These are phyloP conservation scores for Microthyrium microscopicum DNA, from an alignment of 2,329 filamentous ascomycete genomes.

Conservation along the genomic window DNA sequence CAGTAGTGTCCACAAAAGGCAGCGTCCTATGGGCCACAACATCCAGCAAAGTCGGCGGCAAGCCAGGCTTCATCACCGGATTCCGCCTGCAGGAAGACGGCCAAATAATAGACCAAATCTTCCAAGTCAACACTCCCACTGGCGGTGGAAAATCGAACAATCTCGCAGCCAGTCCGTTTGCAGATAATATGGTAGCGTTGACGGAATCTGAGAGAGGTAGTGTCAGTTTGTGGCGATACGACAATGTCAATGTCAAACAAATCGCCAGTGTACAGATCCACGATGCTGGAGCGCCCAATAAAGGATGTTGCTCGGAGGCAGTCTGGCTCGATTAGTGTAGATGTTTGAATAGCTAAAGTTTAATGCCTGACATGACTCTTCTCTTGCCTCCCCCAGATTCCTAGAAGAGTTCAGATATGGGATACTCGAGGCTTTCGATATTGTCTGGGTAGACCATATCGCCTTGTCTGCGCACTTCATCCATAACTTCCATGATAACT, in stretches of 20 bases:
- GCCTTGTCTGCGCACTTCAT: conserved; percentile 48
- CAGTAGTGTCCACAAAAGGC: conserved; percentile 50
- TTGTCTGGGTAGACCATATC: conserved; percentile 46
- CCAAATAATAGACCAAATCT: conserved; percentile 51
- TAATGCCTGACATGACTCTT: no score
- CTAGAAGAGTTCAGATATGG: no score
- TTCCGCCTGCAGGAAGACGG: conserved; percentile 56
- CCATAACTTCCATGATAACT: conserved; percentile 70
- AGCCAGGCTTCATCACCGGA: conserved; percentile 69
- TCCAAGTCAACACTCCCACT: conserved; percentile 69
- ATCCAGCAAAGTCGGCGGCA: conserved; percentile 54
- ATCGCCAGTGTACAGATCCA: conserved; percentile 4
- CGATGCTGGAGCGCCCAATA: background rate
- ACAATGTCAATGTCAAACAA: background rate
- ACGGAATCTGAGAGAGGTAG: conserved; percentile 2
- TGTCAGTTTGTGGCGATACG: conserved; percentile 2
- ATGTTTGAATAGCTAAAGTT: no score
- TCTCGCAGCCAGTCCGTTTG: conserved; percentile 25
- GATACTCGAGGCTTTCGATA: conserved; percentile 36
- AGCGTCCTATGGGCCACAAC: conserved; percentile 69
- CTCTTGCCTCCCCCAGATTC: no score
- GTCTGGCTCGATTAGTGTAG: conserved; percentile 5
- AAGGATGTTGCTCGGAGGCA: conserved; percentile 5
- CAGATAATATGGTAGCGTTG: conserved; percentile 1
- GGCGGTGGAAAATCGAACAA: conserved; percentile 81